Conservation (phyloP, 1,139 yeast genomes). For the Blastobotrys aristatus region DNA sequence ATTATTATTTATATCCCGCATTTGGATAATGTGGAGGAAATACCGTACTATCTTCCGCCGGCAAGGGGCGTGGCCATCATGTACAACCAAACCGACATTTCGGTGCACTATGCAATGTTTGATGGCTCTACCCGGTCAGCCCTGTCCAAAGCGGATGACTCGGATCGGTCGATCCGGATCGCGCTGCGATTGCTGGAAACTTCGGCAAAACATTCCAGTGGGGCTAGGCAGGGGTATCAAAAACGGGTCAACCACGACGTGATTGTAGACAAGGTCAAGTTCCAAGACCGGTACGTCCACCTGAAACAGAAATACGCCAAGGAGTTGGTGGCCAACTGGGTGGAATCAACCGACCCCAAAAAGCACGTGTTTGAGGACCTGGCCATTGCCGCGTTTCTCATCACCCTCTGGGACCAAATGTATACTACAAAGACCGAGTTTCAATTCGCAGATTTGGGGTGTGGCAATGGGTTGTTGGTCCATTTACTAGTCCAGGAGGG, state of each 20-base stretch:
- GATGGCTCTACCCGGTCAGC: slow-evolving; percentile 2
- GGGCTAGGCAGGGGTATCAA: slow-evolving; percentile 77
- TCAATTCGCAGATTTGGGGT: slow-evolving; percentile 84
- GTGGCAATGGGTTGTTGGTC: slow-evolving; percentile 90
- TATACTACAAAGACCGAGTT: slow-evolving; percentile 47
- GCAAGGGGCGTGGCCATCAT: slow-evolving; percentile 77
- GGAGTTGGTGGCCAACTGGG: slow-evolving; percentile 76
- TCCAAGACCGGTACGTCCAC: slow-evolving; percentile 76
- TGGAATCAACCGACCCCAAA: slow-evolving; percentile 87
- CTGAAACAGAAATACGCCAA: slow-evolving; percentile 81
- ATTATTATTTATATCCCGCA: slow-evolving; percentile 77
- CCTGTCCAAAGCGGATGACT: slow-evolving; percentile 18
- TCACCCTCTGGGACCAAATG: slow-evolving; percentile 75
- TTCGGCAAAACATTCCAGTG: slow-evolving; percentile 75
- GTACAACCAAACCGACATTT: slow-evolving; percentile 47
- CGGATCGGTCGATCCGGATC: slow-evolving; percentile 69
- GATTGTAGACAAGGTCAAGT: slow-evolving; percentile 74
- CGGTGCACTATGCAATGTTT: slow-evolving; percentile 78
- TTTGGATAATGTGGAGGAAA: slow-evolving; percentile 50
- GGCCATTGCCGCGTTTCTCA: slow-evolving; percentile 90
- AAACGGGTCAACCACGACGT: slow-evolving; percentile 86
- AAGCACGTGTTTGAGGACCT: slow-evolving; percentile 96
- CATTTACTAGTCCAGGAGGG: slow-evolving; percentile 76
- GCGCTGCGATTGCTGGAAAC: slow-evolving; percentile 78
- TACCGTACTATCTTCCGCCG: slow-evolving; percentile 85